Conservation (phyloP, 2,329 filamentous ascomycete species). For the Scleromitrula shiraiana region DNA sequence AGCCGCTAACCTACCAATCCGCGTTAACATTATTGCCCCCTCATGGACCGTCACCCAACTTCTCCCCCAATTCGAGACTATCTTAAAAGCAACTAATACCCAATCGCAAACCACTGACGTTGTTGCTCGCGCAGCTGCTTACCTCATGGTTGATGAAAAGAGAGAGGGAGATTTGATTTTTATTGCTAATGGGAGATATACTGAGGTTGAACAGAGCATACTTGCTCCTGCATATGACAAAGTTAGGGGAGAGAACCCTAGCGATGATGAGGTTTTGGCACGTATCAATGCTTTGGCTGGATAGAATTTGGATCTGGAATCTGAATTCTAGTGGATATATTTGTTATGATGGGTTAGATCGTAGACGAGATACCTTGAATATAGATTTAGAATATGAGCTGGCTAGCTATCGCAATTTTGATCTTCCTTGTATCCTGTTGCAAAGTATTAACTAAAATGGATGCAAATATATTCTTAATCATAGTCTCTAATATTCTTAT, state of each 20-base stretch:
- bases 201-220: slow-evolving; percentile 44
- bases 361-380: too few species aligned
- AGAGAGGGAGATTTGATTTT: slow-evolving; percentile 47
- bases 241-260: slow-evolving; percentile 29
- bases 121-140: slow-evolving; percentile 41
- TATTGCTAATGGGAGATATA: slow-evolving; percentile 39
- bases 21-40: slow-evolving; percentile 48
- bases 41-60: slow-evolving; percentile 46
- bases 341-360: too few species aligned
- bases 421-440: too few species aligned
- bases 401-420: too few species aligned
- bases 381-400: too few species aligned
- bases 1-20: slow-evolving; percentile 30
- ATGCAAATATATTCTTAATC: too few species aligned
- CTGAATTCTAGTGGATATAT: too few species aligned
- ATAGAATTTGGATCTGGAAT: too few species aligned
- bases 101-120: slow-evolving; percentile 37
- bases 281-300: slow-evolving; percentile 15
- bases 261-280: slow-evolving; percentile 32
- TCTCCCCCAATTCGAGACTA: slow-evolving; percentile 32
- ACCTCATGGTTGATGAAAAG: slow-evolving; percentile 41
- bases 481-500: too few species aligned
- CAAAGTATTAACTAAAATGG: too few species aligned
- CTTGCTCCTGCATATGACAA: slow-evolving; percentile 30
- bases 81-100: slow-evolving; percentile 34